Evolutionary conservation across 257 asterid genomes (phyloP).

Genomic region (Euphrasia confusa): DNA sequence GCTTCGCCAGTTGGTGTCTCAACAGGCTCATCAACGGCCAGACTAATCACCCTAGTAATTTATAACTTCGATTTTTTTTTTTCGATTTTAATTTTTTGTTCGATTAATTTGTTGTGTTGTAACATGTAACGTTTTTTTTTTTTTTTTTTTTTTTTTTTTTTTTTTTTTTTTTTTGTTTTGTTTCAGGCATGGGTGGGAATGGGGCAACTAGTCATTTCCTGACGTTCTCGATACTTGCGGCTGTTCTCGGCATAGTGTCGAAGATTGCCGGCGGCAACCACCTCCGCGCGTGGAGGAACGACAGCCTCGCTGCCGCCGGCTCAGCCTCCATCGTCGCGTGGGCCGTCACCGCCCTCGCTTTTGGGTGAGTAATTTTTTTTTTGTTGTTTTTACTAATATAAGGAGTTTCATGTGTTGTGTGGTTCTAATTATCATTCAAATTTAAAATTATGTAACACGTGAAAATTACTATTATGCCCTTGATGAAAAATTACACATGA

Average conservation of each 20-base stretch:
- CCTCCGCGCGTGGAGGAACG: constrained; percentile 71
- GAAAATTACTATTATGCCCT: too few relatives aligned
- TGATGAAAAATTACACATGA: too few relatives aligned
- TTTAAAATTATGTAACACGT: too few relatives aligned
- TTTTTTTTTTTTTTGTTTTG: too few relatives aligned
- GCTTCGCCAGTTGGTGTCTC: constrained; percentile 89
- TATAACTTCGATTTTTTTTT: too few relatives aligned
- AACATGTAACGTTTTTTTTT: too few relatives aligned
- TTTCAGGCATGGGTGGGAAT: constrained; percentile 68
- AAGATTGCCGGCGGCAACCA: constrained; percentile 72
- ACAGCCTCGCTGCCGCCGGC: constrained; percentile 83
- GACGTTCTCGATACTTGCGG: constrained; percentile 55
- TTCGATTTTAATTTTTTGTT: too few relatives aligned
- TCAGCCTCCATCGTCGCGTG: constrained; percentile 62
- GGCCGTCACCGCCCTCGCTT: constrained; percentile 80
- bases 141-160: too few relatives aligned
- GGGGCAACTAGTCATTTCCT: constrained; percentile 76
- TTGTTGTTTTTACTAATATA: too few relatives aligned
- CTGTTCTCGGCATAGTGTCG: constrained; percentile 67
- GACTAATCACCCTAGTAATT: constrained; percentile 68
- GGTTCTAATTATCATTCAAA: too few relatives aligned
- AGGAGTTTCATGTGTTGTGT: too few relatives aligned
- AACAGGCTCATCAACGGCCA: constrained; percentile 71
- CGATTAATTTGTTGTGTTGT: too few relatives aligned
- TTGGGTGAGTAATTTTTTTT: constrained; percentile 39